phyloP scores from a whole-genome alignment of 805 yeast genomes.

The Yarrowia sp. region DNA sequence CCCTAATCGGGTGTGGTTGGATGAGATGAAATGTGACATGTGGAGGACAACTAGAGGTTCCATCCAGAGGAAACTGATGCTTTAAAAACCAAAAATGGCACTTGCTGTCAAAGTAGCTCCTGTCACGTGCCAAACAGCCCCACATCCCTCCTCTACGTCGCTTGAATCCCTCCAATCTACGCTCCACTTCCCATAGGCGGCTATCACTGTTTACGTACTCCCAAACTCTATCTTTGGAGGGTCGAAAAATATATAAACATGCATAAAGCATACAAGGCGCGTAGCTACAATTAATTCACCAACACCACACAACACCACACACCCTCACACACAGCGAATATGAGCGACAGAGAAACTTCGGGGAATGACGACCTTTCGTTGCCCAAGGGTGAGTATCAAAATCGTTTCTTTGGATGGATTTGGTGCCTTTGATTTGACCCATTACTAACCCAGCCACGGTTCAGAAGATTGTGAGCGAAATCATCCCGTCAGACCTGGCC shows the following conservation, averaged over 20 bases:
- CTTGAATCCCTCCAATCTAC: background rate
- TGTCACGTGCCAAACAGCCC: background rate
- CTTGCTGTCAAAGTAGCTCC: no score
- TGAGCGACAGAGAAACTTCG: conserved; percentile 30
- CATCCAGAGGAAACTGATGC: no score
- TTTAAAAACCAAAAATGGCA: no score
- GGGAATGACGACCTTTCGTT: conserved; percentile 40
- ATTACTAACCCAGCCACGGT: conserved; percentile 67
- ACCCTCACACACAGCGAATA: background rate
- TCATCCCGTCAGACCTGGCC: conserved; percentile 81
- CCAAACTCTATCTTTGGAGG: background rate
- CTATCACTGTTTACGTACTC: conserved; percentile 2
- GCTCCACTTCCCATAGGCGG: background rate
- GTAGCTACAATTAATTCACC: background rate
- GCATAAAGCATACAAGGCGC: conserved; percentile 23
- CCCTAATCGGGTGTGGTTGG: background rate
- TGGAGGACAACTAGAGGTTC: background rate
- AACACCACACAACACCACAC: background rate
- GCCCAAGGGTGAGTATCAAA: conserved; percentile 33
- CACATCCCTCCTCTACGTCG: background rate
- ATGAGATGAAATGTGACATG: background rate
- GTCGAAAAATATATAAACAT: conserved; percentile 24
- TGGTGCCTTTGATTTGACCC: background rate
- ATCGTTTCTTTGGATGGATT: no score
- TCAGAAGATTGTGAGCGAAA: conserved; percentile 88